phyloP scores from a whole-genome alignment of 139 green algal species.

The Tetraselmis chui region DNA sequence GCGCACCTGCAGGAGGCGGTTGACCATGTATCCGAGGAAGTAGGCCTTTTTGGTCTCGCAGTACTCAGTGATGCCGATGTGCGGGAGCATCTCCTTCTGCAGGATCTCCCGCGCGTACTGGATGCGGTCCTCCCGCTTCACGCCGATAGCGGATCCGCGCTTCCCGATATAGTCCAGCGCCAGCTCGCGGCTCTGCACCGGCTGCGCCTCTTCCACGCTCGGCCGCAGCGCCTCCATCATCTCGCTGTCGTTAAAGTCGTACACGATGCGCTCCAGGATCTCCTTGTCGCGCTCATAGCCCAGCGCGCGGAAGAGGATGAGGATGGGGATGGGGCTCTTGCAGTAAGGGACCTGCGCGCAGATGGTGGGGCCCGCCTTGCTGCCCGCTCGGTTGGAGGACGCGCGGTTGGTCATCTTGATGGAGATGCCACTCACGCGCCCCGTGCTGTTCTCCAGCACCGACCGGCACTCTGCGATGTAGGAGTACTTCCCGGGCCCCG shows the following conservation, averaged over 20 bases:
- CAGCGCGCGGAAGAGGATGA: conserved; percentile 84
- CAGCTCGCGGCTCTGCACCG: conserved; percentile 80
- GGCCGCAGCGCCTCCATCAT: conserved; percentile 93
- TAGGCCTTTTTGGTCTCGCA: conserved; percentile 77
- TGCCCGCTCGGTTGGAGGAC: too few species aligned
- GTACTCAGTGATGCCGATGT: conserved; percentile 75
- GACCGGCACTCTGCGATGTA: not conserved
- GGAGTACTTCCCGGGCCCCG: not conserved
- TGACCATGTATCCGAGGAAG: conserved; percentile 64
- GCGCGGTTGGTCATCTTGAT: conserved; percentile 26
- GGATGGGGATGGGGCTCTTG: conserved; percentile 74
- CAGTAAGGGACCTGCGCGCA: conserved; percentile 56
- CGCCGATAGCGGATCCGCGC: conserved; percentile 65
- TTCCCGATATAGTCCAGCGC: conserved; percentile 97
- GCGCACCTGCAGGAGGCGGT: conserved; percentile 17
- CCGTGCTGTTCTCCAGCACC: not conserved
- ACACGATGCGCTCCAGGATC: conserved; percentile 88
- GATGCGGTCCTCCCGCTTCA: conserved; percentile 79
- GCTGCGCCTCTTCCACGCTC: conserved; percentile 91
- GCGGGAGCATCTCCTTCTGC: conserved; percentile 95
- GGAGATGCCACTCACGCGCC: conserved; percentile 20
- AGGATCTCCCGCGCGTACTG: conserved; percentile 82
- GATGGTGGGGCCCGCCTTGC: not conserved
- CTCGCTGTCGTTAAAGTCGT: conserved; percentile 71
- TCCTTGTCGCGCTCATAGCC: conserved; percentile 74